Evolutionary conservation across 2,329 filamentous ascomycete genomes (phyloP), one percentile per base, ranked within the genome.

Genomic region (Beauveria medogensis): DNA sequence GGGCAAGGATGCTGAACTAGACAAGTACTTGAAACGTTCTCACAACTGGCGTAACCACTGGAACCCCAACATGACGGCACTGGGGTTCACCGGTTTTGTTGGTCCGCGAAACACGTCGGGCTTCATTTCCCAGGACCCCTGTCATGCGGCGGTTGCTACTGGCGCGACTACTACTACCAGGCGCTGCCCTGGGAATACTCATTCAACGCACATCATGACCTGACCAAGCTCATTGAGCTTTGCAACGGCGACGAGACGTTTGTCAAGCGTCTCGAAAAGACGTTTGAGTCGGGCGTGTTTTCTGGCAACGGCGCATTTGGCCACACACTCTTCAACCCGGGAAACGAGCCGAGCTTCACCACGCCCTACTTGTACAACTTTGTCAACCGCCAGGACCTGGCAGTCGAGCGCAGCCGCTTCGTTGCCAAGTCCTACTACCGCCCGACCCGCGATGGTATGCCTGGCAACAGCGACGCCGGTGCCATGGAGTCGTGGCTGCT

Each of bases 1-100:
- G 2, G 78, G 76, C 2, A 79, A 80, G 52, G 61, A 67, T 0
- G 72, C 73, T 1, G 82, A 86, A 47, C 80, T 82, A 3, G 63
- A 72, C 3, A 85, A 78, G 58, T 90, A 90, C 65, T 75, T 89
- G 28, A 74, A 80, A 51, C 81, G 87, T 9, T 87, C 85, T 0
- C 77, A 80, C 10, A 86, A 89, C 67, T 91, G 88, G 88, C 79
- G 84, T 18, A 89, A 89, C 67, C 86, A 90, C 65, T 91, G 86
- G 86, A 86, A 90, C 68, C 69, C 79, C 0, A 69, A 81, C 52
- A 78, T 83, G 50, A 76, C 74, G 1, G 82, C 83, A 0, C 76
- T 87, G 0, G 81, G 80, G 4, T 88, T 87, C 71, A 79, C 74
- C 0, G 87, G 87, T 0, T 90, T 90, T 68, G 73, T 90, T 5